Conservation (phyloP, 2,329 filamentous ascomycete species). For the Trichoderma guizhouense region DNA sequence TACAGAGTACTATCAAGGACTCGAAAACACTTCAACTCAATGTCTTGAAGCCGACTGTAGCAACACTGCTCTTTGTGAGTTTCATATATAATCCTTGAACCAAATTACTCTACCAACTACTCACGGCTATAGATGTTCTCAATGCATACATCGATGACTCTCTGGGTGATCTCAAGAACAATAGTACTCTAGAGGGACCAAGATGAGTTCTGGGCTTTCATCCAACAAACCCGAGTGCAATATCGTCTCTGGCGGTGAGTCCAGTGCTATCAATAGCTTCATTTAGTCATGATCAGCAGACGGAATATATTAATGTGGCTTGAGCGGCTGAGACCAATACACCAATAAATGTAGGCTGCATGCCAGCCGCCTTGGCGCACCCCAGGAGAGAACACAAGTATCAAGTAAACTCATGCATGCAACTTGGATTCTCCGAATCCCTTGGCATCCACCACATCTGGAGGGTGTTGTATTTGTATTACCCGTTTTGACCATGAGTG, state of each 20-base stretch:
- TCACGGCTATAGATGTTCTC: background rate
- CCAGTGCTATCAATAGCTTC: background rate
- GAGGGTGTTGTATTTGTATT: background rate
- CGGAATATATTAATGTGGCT: slow-evolving; percentile 2
- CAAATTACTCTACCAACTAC: background rate
- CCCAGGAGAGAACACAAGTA: background rate
- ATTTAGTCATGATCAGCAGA: background rate
- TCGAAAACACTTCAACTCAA: background rate
- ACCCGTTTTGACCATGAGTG: background rate
- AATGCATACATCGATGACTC: background rate
- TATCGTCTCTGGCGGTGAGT: background rate
- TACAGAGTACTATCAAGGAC: too few relatives aligned
- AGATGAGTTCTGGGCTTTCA: too few relatives aligned
- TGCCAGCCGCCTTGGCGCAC: background rate
- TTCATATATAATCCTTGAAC: background rate
- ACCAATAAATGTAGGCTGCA: background rate
- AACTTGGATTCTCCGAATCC: background rate
- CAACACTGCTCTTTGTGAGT: background rate
- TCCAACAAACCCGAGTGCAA: background rate
- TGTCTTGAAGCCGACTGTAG: background rate
- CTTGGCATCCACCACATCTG: background rate
- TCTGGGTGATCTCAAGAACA: background rate
- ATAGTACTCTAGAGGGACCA: background rate
- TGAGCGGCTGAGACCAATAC: slow-evolving; percentile 6
- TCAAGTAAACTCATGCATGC: background rate